Base-by-base conservation (phyloP, 805 yeast species). In the Monosporozyma siamensis region DNA sequence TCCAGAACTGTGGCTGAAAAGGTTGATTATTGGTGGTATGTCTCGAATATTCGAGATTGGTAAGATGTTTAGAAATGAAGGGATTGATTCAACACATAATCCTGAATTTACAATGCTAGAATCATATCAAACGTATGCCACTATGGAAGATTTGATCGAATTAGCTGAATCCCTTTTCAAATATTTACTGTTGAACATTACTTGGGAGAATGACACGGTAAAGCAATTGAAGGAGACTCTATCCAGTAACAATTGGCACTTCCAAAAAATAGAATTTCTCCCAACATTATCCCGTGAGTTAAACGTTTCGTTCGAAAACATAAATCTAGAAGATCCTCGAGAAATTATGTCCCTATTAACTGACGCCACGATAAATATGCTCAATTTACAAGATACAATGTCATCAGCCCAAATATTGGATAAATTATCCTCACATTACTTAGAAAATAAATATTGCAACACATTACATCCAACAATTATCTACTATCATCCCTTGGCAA, bases 51-150 rank as follows among this genome's bases (percentile, higher is more conserved):
- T 76, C 61, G 97, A 92, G 55, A 75, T 92, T 41, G 97, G 97
- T 0, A 72, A 75, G 41, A 79, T 72, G 37, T 92, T 89, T 61
- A 70, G 98, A 53, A 92, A 92, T 55, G 98, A 92, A 64, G 95
- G 97, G 6, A 71, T 90, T 23, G 98, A 90, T 58, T 70, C 82
- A 1, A 84, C 95, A 0, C 98, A 90, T 59, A 92, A 90, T 61
- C 95, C 96, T 0, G 98, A 90, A 56, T 90, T 89, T 58, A 81
- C 95, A 1, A 77, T 87, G 2, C 79, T 95, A 57, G 98, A 90
- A 58, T 84, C 87, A 52, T 90, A 90, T 59, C 83, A 82, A 53
- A 71, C 84, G 0, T 88, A 73, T 55, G 77, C 82, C 0, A 68
- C 74, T 8, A 64, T 92, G 49, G 72, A 75, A 0, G 83, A 83